These are phyloP conservation scores for Neospermospora avenae DNA, from an alignment of 2,329 filamentous ascomycete genomes.

Conservation along the genomic window DNA sequence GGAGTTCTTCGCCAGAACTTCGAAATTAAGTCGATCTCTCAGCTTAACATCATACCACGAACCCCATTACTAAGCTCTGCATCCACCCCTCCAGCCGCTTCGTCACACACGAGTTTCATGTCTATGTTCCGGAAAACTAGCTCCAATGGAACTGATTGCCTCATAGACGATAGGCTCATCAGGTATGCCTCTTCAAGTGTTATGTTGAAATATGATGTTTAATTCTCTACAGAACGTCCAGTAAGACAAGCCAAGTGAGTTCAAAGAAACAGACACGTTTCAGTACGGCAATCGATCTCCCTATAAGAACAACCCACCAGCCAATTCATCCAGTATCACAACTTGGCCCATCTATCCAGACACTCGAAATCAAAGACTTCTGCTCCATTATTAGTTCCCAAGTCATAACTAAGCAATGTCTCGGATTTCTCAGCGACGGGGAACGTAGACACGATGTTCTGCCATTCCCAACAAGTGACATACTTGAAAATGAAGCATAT, in stretches of 20 bases:
- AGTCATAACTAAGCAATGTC: not conserved
- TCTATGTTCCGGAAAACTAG: not conserved
- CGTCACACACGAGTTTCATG: not conserved
- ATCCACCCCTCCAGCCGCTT: not conserved
- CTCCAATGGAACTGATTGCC: constrained; percentile 4
- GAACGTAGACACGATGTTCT: constrained; percentile 8
- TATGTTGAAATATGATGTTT: not conserved
- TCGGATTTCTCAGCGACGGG: constrained; percentile 22
- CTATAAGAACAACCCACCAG: not conserved
- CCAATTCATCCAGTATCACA: not conserved
- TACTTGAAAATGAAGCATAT: not conserved
- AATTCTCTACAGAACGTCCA: not conserved
- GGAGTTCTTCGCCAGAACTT: constrained; percentile 15
- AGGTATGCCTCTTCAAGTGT: not conserved
- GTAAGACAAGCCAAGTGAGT: not conserved
- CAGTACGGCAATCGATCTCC: not conserved
- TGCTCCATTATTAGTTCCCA: not conserved
- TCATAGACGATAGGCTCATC: not conserved
- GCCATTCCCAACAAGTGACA: constrained; percentile 6
- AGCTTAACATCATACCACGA: not conserved
- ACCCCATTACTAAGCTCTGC: not conserved
- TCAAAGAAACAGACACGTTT: not conserved
- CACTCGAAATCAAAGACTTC: not conserved
- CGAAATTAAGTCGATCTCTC: constrained; percentile 7
- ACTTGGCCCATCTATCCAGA: not conserved